Percentiles rank a stretch among this genome's conserved stretches.
Conservation (phyloP, 768 basidiomycete species). For the Leccinellum albellum region DNA sequence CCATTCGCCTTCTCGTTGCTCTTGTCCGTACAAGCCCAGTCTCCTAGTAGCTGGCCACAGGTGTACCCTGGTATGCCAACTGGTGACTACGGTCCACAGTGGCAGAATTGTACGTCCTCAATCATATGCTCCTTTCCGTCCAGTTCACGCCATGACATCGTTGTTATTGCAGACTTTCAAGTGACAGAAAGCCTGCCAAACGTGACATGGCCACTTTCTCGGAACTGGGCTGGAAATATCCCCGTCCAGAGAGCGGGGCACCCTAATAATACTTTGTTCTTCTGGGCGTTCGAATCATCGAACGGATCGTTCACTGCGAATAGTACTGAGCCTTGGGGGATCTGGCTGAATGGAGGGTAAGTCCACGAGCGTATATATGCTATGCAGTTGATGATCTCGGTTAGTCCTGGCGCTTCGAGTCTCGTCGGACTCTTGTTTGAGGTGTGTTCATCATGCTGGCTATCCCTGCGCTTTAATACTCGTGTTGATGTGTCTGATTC, state of each 20-base stretch:
- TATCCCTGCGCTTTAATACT: background rate
- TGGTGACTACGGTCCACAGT: constrained; percentile 50
- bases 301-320: constrained; percentile 50
- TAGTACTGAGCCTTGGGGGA: constrained; percentile 55
- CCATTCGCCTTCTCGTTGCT: background rate
- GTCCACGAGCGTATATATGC: constrained; percentile 9
- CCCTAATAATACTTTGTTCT: constrained; percentile 64
- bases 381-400: background rate
- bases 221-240: constrained; percentile 60
- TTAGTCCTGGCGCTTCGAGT: constrained; percentile 65
- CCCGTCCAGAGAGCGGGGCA: constrained; percentile 58
- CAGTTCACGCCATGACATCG: background rate
- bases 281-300: constrained; percentile 57
- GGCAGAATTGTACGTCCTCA: constrained; percentile 53
- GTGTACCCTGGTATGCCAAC: constrained; percentile 40
- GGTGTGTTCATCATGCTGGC: constrained; percentile 36
- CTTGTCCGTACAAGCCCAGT: background rate
- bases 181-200: constrained; percentile 57
- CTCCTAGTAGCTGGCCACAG: constrained; percentile 31
- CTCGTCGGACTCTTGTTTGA: constrained; percentile 59
- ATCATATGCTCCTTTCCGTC: no score
- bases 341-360: constrained; percentile 72
- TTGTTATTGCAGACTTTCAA: constrained; percentile 46
- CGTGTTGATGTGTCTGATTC: background rate
- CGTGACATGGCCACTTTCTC: constrained; percentile 46